Base-by-base conservation (phyloP, 257 asterid genomes). In the Dorcoceras hygrometricum region DNA sequence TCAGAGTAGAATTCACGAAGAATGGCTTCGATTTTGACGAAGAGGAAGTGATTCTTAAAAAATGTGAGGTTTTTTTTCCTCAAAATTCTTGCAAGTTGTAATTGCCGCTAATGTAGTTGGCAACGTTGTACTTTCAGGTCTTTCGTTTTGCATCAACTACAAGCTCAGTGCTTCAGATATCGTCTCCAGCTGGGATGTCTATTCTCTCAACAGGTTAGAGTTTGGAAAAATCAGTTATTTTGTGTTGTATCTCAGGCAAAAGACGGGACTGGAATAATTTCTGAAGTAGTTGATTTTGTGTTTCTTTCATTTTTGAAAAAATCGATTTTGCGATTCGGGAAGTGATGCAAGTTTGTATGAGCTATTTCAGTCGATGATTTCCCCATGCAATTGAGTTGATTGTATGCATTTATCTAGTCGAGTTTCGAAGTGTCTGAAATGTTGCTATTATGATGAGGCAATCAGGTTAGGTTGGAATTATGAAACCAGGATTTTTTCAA, bases 151-250 rank as follows among this genome's bases (percentile, higher is more conserved):
- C 51, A 89, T 87, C 51, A 83, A 90, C 74, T 88, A 84, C 87
- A 83, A 86, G 78, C 83, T 90, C 67, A 89, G 91, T 76, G 86
- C 99, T 71, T 80, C 95, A 29, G 99, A 90, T 76, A 82, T 94
- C 19, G 97, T 90, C 50, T 84, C 95, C 71, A 87, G 87, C 80
- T 94, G 97, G 97, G 99, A 94, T 1, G 79, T 75, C 25, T 94
- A 80, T 79, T 87, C 96, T 22, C 72, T 90, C 66, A 94, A 87
- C 86, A 87, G 96, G 99, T 93, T 62, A 70, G 76, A 55, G 8
- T 57, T 29, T 31, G 34, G 68, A 31, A 62, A 69, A 29, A 31
- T 16, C 26, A 25, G 14, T 8, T 3, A 62, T 31, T 67, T 59
- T 24, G 54, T 62, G 9, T 69, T 62, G 62, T 12, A 23, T 16